phyloP scores from a whole-genome alignment of 176 grass and related monocot genomes.

The Cenchrus purpureus region DNA sequence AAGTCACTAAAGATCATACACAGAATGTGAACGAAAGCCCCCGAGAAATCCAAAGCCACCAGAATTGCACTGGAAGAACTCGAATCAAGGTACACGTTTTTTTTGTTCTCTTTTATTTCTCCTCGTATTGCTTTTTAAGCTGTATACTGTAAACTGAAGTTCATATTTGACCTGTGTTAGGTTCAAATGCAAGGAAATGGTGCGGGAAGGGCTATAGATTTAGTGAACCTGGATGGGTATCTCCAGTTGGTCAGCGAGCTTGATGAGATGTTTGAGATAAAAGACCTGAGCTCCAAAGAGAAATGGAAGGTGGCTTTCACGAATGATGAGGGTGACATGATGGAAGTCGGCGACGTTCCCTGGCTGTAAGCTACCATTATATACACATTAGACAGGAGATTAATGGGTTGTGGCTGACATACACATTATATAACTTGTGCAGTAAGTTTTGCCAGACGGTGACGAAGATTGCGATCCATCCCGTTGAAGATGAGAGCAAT shows the following conservation, averaged over 20 bases:
- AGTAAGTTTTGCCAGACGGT: slow-evolving; percentile 66
- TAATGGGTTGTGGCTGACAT: slow-evolving; percentile 6
- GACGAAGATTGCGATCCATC: slow-evolving; percentile 66
- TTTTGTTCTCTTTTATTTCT: not conserved
- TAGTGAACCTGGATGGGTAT: slow-evolving; percentile 67
- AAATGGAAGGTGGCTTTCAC: slow-evolving; percentile 84
- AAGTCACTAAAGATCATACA: slow-evolving; percentile 42
- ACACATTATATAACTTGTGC: not conserved
- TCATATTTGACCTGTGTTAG: slow-evolving; percentile 46
- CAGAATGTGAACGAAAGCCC: slow-evolving; percentile 46
- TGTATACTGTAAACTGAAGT: not conserved
- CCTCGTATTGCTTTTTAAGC: not conserved
- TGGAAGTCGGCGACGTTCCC: slow-evolving; percentile 66
- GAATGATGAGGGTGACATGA: slow-evolving; percentile 61
- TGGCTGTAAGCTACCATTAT: slow-evolving; percentile 64
- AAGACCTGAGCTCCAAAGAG: slow-evolving; percentile 54
- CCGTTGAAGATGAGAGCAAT: slow-evolving; percentile 44
- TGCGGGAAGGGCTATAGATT: slow-evolving; percentile 78
- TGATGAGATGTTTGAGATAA: slow-evolving; percentile 80
- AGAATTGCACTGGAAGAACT: slow-evolving; percentile 38
- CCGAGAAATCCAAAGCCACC: slow-evolving; percentile 59
- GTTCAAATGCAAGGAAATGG: slow-evolving; percentile 95
- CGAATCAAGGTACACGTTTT: slow-evolving; percentile 50
- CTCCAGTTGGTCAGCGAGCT: slow-evolving; percentile 60
- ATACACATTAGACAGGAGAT: not conserved